phyloP scores from a whole-genome alignment of 2,329 filamentous ascomycete genomes.

The Chaetomium sp. region DNA sequence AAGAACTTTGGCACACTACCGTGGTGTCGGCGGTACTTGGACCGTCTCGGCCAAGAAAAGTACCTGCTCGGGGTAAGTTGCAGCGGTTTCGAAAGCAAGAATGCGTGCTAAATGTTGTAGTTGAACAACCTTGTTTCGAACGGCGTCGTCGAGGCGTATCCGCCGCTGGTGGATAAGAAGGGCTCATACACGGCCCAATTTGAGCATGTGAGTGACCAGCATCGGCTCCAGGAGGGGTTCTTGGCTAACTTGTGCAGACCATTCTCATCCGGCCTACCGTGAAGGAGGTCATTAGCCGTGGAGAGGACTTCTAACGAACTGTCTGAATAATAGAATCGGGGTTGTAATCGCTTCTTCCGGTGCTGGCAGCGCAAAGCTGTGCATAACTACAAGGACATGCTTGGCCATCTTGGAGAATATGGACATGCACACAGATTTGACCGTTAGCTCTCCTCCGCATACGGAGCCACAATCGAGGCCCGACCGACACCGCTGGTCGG shows the following conservation, averaged over 20 bases:
- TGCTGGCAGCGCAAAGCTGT: slow-evolving; percentile 18
- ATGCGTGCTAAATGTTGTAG: slow-evolving; percentile 44
- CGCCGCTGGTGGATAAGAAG: slow-evolving; percentile 87
- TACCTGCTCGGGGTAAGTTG: slow-evolving; percentile 79
- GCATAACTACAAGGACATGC: not conserved
- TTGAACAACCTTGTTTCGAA: slow-evolving; percentile 82
- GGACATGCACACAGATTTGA: not conserved
- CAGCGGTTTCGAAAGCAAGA: no score
- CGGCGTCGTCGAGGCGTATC: slow-evolving; percentile 88
- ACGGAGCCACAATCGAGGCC: not conserved
- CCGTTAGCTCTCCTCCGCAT: not conserved
- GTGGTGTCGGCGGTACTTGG: slow-evolving; percentile 87
- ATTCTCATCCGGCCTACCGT: slow-evolving; percentile 76
- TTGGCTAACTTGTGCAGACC: slow-evolving; percentile 54
- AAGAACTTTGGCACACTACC: slow-evolving; percentile 95
- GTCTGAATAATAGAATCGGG: slow-evolving; percentile 5
- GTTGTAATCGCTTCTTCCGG: not conserved
- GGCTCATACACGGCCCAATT: slow-evolving; percentile 93
- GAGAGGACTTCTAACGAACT: slow-evolving; percentile 73
- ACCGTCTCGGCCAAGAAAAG: slow-evolving; percentile 91
- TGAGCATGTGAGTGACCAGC: slow-evolving; percentile 76
- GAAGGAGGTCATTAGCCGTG: slow-evolving; percentile 85
- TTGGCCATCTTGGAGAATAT: not conserved
- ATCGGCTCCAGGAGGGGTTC: not conserved
- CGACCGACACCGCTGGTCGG: not conserved